Evolutionary conservation across 768 basidiomycete species (phyloP), one percentile per base, ranked within the genome.

Genomic region (Mycena sanguinolenta): DNA sequence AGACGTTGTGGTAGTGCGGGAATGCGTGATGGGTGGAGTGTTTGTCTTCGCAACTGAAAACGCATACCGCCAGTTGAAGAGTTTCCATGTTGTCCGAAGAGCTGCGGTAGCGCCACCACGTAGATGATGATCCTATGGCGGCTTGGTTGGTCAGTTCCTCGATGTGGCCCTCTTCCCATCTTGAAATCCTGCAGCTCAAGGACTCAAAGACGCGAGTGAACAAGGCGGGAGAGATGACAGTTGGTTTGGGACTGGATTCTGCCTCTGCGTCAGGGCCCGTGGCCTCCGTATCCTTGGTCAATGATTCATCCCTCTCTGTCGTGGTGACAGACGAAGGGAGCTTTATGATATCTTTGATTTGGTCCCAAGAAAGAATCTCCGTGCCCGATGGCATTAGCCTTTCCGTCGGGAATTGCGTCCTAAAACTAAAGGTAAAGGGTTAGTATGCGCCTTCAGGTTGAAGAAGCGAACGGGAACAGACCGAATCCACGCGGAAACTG

Each of bases 1-100:
- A 69, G 6, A 30, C 32, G 10, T 57, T 10, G n/a, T 62, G 58
- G 34, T 54, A 63, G 58, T 57, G 50, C 1, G 72, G 54, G 30
- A 28, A 63, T 64, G 36, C 34, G 13, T 19, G 65, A 25, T 63
- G 46, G 17, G 52, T 23, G 46, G 50, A 49, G 4, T 42, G 8
- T n/a, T 36, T 17, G 28, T 67, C 66, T 32, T 50, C 75, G 64
- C 81, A 82, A 1, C 65, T 70, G 63, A 82, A 80, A 28, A 82
- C 81, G 30, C 75, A 75, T 17, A 69, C 65, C 9, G 80, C 82
- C 2, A 76, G 73, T 46, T 70, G 65, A 46, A 73, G 64, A 8
- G 16, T 6, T 10, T 53, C 14, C 50, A 50, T 14, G 21, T 55
- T 19, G 10, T 34, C 46, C 21, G 62, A 49, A 50, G n/a, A 8